Conservation (phyloP, 1,139 yeast genomes). For the Geotrichum fermentans region DNA sequence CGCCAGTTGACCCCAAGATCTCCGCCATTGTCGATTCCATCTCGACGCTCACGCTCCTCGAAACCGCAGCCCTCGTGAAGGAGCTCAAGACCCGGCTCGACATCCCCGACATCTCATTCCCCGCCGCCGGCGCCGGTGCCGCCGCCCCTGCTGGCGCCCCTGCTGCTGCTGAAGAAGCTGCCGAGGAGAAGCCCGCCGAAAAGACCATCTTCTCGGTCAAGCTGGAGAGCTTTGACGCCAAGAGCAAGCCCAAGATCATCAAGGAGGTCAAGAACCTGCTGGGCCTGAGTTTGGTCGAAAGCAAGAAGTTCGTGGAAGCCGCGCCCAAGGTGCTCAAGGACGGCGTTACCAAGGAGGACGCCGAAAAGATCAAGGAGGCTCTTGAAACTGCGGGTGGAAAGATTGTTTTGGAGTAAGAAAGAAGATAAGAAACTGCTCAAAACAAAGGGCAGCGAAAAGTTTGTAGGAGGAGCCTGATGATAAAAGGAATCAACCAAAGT, state of each 20-base stretch:
- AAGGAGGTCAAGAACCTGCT: constrained; percentile 91
- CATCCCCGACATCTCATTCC: constrained; percentile 89
- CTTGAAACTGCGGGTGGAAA: constrained; percentile 95
- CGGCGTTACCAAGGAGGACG: constrained; percentile 81
- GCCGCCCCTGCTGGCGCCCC: constrained; percentile 68
- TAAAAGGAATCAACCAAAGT: too few relatives aligned
- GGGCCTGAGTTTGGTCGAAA: constrained; percentile 90
- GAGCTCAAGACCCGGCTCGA: constrained; percentile 83
- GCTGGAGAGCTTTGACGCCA: constrained; percentile 89
- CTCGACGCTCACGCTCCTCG: constrained; percentile 80
- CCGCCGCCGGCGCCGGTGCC: constrained; percentile 62
- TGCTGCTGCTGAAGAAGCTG: constrained; percentile 70
- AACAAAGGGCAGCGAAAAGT: too few relatives aligned
- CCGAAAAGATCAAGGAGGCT: constrained; percentile 86
- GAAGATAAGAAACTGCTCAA: too few relatives aligned
- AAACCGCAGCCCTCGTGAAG: constrained; percentile 76
- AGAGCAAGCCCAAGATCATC: constrained; percentile 94
- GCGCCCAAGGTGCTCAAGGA: constrained; percentile 93
- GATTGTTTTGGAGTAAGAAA: constrained; percentile 75
- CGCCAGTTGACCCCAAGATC: constrained; percentile 82
- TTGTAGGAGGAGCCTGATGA: too few relatives aligned
- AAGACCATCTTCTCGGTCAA: constrained; percentile 89
- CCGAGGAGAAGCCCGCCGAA: constrained; percentile 78
- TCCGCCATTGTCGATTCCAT: constrained; percentile 83
- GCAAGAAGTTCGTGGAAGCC: constrained; percentile 94